Evolutionary conservation across 805 yeast species (phyloP), one percentile per base, ranked within the genome.

Genomic region (Ogataea sp.): DNA sequence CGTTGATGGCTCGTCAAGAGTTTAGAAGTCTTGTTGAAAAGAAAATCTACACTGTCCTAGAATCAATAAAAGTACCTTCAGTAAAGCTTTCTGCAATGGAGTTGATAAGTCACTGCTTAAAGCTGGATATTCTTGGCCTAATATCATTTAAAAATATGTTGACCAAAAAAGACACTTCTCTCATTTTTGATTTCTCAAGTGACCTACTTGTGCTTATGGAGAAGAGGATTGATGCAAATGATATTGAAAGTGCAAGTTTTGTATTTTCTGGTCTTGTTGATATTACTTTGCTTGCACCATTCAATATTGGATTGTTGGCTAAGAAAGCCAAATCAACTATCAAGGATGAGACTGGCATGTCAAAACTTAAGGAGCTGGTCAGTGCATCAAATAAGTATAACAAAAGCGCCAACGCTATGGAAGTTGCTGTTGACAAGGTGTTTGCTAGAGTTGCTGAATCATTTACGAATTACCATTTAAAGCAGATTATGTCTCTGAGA

Each of bases 1-100:
- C 64, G 26, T 42, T 73, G 10, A 49, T 71, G 18, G 61, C 60
- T 21, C 60, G 62, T 40, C 58, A 70, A n/a, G 80, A 75, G 40
- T 62, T 71, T 3, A 56, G 83, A 44, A 62, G 67, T 1, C 55
- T 72, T 3, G 56, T 75, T 3, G 78, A 75, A 43, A 62, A 64
- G 27, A 64, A 68, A 39, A 55, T 71, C 2, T 62, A 58, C 20
- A 42, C 52, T 3, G 24, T 59, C 4, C 49, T 56, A 38, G 63
- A 59, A 42, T 55, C 55, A 13, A 29, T 14, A 6, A 40, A 34
- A 8, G 32, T 41, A 10, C 4, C 4, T 3, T 6, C 11, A 2
- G 37, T 29, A 13, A 15, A 16, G 8, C 13, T 2, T 23, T 11
- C 37, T 11, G 51, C 62, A 2, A 26, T 50, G 14, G 27, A 39